Evolutionary conservation across 139 green algal genomes (phyloP).

Genomic region (Chlamydomonas sphaeroides): DNA sequence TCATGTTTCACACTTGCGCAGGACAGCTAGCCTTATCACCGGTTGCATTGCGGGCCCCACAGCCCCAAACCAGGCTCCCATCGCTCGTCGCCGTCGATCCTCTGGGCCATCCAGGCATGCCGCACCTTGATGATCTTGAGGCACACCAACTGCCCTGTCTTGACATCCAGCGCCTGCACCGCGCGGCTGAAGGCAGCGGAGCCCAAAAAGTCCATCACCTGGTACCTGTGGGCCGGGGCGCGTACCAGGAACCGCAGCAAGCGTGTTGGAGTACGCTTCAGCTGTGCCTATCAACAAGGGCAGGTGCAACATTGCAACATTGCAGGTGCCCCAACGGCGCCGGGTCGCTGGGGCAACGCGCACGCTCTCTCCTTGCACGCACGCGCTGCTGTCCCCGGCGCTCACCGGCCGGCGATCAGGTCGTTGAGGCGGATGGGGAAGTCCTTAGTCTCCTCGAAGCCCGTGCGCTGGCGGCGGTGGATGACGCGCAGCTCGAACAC

Average conservation of each 20-base stretch:
- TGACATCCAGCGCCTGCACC: slow-evolving; percentile 91
- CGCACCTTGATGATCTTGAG: slow-evolving; percentile 96
- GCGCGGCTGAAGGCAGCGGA: slow-evolving; percentile 95
- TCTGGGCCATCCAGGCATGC: no score
- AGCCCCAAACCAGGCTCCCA: no score
- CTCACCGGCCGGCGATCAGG: slow-evolving; percentile 90
- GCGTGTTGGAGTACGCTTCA: background rate
- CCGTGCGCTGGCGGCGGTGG: slow-evolving; percentile 77
- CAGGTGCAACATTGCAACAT: background rate
- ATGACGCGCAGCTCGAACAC: slow-evolving; percentile 82
- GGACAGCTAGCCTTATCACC: no score
- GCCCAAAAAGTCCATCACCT: slow-evolving; percentile 92
- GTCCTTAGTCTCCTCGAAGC: slow-evolving; percentile 95
- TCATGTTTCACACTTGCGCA: no score
- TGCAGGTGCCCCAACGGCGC: no score
- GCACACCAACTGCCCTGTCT: slow-evolving; percentile 89
- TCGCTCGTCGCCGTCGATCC: no score
- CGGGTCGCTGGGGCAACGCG: no score
- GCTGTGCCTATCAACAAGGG: background rate
- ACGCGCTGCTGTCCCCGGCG: no score
- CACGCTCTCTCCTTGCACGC: no score
- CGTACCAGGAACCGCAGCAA: background rate
- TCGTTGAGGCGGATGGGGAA: slow-evolving; percentile 85
- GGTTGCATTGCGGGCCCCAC: no score
- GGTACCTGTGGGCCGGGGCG: slow-evolving; percentile 13